These are phyloP conservation scores for Benincasa hispida DNA, from an alignment of 306 rosid genomes.

Conservation along the genomic window DNA sequence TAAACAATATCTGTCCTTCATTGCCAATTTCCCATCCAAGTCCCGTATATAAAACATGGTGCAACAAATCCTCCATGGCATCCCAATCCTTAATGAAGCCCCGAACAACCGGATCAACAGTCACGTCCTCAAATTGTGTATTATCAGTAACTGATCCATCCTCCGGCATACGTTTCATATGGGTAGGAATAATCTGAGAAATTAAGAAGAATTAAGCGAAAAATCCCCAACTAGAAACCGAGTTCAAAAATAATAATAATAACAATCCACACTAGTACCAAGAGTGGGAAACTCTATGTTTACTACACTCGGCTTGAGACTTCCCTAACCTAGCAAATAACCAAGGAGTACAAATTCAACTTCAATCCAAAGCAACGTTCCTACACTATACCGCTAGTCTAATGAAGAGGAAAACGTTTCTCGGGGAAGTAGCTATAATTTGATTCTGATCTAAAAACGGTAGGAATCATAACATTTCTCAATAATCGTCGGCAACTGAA, in stretches of 20 bases:
- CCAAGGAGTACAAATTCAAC: background rate
- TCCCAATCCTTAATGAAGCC: conserved; percentile 87
- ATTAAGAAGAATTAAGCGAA: background rate
- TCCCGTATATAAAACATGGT: conserved; percentile 70
- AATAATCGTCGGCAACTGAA: background rate
- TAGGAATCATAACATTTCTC: background rate
- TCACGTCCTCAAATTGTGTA: conserved; percentile 33
- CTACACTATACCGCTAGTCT: background rate
- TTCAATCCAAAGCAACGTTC: background rate
- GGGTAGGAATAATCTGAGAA: conserved; percentile 73
- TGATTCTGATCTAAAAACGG: background rate
- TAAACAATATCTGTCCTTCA: conserved; percentile 86
- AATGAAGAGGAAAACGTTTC: background rate
- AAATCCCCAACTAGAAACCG: background rate
- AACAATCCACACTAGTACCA: background rate
- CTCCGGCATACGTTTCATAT: conserved; percentile 60
- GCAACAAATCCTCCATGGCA: conserved; percentile 90
- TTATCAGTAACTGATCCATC: conserved; percentile 38
- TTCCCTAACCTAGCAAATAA: background rate
- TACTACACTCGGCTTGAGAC: background rate
- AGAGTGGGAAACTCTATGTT: background rate
- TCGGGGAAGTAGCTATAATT: background rate
- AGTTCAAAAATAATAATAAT: background rate
- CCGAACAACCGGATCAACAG: conserved; percentile 65
- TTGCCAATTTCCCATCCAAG: conserved; percentile 99